phyloP scores from a whole-genome alignment of 129 eudicot species.

The carrot (Daucus carota) region DH1_v3.0 NC_030381.2:39707001-39707500 shows the following conservation, averaged over 20 bases:
- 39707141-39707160: neutral
- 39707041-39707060: neutral
- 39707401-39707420: conserved; percentile 2
- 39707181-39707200: conserved; percentile 28
- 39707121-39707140: neutral
- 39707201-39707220: conserved; percentile 25
- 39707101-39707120: neutral
- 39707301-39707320: conserved; percentile 12
- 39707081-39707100: neutral
- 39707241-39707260: conserved; percentile 33
- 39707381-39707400: conserved; percentile 15
- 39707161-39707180: conserved; percentile 7
- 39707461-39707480: neutral
- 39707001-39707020: neutral
- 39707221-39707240: conserved; percentile 24
- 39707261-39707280: conserved; percentile 21
- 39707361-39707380: conserved; percentile 12
- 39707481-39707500: neutral
- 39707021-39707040: neutral
- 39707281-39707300: conserved; percentile 16
- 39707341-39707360: conserved; percentile 27
- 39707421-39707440: conserved; percentile 9
- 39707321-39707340: conserved; percentile 20
- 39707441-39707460: conserved; percentile 11
- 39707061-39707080: neutral